Conservation (phyloP, 805 yeast species). For the Wickerhamiella siamensis region DNA sequence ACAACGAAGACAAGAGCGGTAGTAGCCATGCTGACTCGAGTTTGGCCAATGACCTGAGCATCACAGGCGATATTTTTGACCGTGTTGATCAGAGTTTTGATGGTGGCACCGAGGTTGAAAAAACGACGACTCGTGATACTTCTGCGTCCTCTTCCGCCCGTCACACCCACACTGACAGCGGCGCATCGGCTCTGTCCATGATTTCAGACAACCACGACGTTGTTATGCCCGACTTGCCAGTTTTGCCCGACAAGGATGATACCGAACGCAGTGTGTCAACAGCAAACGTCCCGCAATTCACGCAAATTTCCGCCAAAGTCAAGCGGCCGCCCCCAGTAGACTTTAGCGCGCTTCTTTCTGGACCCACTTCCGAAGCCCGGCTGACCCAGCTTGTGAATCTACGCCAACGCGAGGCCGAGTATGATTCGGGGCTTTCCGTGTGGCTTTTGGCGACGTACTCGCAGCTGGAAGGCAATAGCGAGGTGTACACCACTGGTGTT, state of each 20-base stretch:
- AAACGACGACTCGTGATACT: not conserved
- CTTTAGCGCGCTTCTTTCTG: constrained; percentile 21
- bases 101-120: not conserved
- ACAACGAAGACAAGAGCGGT: not conserved
- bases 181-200: constrained; percentile 1
- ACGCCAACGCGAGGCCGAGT: constrained; percentile 22
- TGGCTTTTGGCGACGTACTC: constrained; percentile 20
- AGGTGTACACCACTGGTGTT: constrained; percentile 19
- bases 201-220: constrained; percentile 2
- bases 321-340: constrained; percentile 24
- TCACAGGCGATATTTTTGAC: not conserved
- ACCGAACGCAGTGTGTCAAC: constrained; percentile 1
- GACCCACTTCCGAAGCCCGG: constrained; percentile 19
- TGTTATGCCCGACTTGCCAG: not conserved
- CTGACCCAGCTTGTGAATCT: constrained; percentile 19
- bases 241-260: not conserved
- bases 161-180: not conserved
- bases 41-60: not conserved
- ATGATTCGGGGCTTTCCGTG: constrained; percentile 22
- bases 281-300: not conserved
- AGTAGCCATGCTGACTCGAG: not conserved
- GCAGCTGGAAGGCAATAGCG: constrained; percentile 5
- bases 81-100: not conserved
- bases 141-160: not conserved
- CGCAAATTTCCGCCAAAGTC: constrained; percentile 12